phyloP scores from a whole-genome alignment of 805 yeast genomes.

The Cyberlindnera mississippiensis region DNA sequence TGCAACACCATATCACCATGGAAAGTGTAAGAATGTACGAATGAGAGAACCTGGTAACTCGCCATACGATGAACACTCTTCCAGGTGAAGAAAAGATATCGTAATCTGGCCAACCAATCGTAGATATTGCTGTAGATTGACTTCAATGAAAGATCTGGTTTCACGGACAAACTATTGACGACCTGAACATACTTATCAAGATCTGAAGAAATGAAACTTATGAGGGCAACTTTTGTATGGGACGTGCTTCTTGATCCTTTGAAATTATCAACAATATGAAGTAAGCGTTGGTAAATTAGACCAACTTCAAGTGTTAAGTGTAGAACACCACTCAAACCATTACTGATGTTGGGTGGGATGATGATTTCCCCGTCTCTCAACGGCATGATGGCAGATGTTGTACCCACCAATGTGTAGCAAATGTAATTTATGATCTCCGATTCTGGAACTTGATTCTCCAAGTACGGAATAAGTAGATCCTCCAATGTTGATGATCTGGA shows the following conservation, averaged over 20 bases:
- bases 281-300: constrained; percentile 51
- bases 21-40: constrained; percentile 44
- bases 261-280: constrained; percentile 28
- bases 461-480: constrained; percentile 32
- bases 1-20: constrained; percentile 63
- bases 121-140: constrained; percentile 35
- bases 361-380: constrained; percentile 32
- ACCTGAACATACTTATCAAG: constrained; percentile 40
- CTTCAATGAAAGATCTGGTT: constrained; percentile 29
- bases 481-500: constrained; percentile 25
- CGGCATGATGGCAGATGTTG: constrained; percentile 54
- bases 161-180: constrained; percentile 42
- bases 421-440: constrained; percentile 42
- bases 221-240: constrained; percentile 58
- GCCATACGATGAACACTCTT: constrained; percentile 29
- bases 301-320: constrained; percentile 68
- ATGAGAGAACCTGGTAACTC: constrained; percentile 53
- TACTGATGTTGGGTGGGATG: constrained; percentile 51
- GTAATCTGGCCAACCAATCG: constrained; percentile 50
- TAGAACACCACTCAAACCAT: constrained; percentile 53
- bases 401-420: constrained; percentile 55
- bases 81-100: constrained; percentile 50
- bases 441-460: constrained; percentile 34
- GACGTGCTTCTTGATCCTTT: constrained; percentile 16
- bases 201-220: constrained; percentile 41